These are phyloP conservation scores for Neocallimastix lanati DNA, from an alignment of 192 early-diverging fungal genomes.

Conservation along the genomic window DNA sequence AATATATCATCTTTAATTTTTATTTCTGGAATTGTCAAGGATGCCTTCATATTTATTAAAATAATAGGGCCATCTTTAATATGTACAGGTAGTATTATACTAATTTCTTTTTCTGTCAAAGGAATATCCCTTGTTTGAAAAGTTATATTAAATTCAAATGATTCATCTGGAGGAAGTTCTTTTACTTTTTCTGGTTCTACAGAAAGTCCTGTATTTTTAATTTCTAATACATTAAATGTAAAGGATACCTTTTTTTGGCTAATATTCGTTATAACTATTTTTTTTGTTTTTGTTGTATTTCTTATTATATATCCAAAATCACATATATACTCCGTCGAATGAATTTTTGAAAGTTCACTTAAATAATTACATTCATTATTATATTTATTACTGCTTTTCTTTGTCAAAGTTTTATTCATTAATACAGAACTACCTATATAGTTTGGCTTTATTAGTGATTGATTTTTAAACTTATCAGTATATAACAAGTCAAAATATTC, in stretches of 20 bases:
- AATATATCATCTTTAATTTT: conserved; percentile 13
- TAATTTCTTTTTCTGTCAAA: conserved; percentile 12
- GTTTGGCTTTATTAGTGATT: conserved; percentile 8
- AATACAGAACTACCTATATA: conserved; percentile 25
- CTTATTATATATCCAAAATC: conserved; percentile 35
- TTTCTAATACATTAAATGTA: conserved; percentile 11
- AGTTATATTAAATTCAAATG: conserved; percentile 17
- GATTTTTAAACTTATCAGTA: conserved; percentile 10
- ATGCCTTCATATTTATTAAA: conserved; percentile 15
- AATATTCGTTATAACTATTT: conserved; percentile 18
- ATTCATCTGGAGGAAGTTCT: conserved; percentile 15
- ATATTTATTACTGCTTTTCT: conserved; percentile 12
- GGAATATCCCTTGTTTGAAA: conserved; percentile 16
- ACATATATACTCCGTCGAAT: conserved; percentile 22
- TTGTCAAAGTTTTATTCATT: conserved; percentile 12
- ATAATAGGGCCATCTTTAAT: conserved; percentile 28
- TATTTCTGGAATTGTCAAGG: conserved; percentile 26
- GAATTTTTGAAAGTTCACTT: conserved; percentile 17
- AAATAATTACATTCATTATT: conserved; percentile 5
- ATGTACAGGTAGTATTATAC: conserved; percentile 17
- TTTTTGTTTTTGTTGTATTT: conserved; percentile 20
- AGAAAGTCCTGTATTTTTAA: conserved; percentile 21
- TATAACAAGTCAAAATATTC: conserved; percentile 12
- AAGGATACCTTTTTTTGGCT: conserved; percentile 16
- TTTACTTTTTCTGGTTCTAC: conserved; percentile 35